These are phyloP conservation scores for Globisporangium lucens DNA, from an alignment of 352 stramenopile genomes.

Conservation along the genomic window DNA sequence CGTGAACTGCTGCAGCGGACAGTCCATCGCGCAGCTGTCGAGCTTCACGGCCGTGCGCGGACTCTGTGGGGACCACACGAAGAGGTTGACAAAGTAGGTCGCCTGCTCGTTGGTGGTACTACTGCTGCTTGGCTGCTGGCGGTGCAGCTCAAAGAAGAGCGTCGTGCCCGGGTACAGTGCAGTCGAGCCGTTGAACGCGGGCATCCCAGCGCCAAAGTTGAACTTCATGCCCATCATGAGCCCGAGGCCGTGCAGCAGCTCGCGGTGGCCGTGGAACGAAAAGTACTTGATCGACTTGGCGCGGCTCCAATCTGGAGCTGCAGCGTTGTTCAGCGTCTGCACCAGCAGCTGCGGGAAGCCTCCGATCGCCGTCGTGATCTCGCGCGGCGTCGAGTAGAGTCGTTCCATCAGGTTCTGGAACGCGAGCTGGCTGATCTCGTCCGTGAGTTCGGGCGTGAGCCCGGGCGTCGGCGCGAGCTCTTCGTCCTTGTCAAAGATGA, in stretches of 20 bases:
- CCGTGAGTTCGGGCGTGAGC: slow-evolving; percentile 38
- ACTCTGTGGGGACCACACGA: slow-evolving; percentile 66
- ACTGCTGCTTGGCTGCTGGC: slow-evolving; percentile 11
- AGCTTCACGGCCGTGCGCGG: slow-evolving; percentile 52
- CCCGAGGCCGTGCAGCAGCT: slow-evolving; percentile 74
- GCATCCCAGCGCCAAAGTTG: slow-evolving; percentile 53
- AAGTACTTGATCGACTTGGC: slow-evolving; percentile 58
- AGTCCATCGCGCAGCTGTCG: slow-evolving; percentile 53
- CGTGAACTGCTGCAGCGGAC: slow-evolving; percentile 53
- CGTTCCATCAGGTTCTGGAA: slow-evolving; percentile 77
- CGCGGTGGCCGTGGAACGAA: slow-evolving; percentile 76
- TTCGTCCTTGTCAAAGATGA: slow-evolving; percentile 67
- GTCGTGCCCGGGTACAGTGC: slow-evolving; percentile 64
- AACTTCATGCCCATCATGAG: slow-evolving; percentile 82
- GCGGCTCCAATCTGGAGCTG: slow-evolving; percentile 24
- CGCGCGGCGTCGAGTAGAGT: slow-evolving; percentile 58
- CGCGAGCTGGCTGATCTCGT: slow-evolving; percentile 51
- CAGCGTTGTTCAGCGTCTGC: slow-evolving; percentile 51
- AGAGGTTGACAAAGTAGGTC: slow-evolving; percentile 58
- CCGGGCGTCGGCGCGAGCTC: slow-evolving; percentile 43
- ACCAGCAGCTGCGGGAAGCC: slow-evolving; percentile 69
- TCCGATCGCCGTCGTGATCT: slow-evolving; percentile 67
- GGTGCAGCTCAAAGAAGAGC: slow-evolving; percentile 74
- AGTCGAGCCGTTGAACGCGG: slow-evolving; percentile 65
- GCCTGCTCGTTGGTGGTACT: background rate